phyloP scores from a whole-genome alignment of 352 stramenopile genomes.

The Globisporangium cystogenes region DNA sequence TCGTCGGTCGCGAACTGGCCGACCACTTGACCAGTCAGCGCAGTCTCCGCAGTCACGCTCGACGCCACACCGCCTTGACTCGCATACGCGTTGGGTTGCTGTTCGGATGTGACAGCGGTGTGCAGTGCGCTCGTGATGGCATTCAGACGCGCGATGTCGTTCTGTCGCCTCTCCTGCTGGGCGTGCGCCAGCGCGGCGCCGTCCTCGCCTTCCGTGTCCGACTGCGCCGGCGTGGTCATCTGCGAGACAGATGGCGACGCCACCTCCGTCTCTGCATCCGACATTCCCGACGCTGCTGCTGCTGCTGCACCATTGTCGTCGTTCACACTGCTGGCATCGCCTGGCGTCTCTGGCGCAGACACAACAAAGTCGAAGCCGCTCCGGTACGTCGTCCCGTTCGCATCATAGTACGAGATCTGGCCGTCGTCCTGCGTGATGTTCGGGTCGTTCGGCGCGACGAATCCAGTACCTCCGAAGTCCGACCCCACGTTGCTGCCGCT shows the following conservation, averaged over 20 bases:
- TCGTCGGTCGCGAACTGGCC: constrained; percentile 1
- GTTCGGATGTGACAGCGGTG: background rate
- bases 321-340: background rate
- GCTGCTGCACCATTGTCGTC: constrained; percentile 3
- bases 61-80: background rate
- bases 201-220: constrained; percentile 51
- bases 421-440: constrained; percentile 30
- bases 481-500: constrained; percentile 1
- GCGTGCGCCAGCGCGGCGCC: constrained; percentile 16
- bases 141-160: constrained; percentile 20
- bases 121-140: constrained; percentile 24
- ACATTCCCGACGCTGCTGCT: constrained; percentile 13
- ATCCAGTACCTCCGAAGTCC: constrained; percentile 20
- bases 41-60: background rate
- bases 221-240: constrained; percentile 58
- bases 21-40: background rate
- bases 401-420: constrained; percentile 61
- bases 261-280: constrained; percentile 56
- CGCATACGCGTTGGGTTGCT: background rate
- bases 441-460: constrained; percentile 57
- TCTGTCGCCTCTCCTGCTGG: constrained; percentile 21
- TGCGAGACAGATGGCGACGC: constrained; percentile 59
- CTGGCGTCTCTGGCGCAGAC: constrained; percentile 5
- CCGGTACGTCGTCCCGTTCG: constrained; percentile 59
- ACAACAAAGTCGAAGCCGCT: constrained; percentile 49